These are phyloP conservation scores for Fistulifera solaris DNA, from an alignment of 108 stramenopile species.

Conservation along the genomic window DNA sequence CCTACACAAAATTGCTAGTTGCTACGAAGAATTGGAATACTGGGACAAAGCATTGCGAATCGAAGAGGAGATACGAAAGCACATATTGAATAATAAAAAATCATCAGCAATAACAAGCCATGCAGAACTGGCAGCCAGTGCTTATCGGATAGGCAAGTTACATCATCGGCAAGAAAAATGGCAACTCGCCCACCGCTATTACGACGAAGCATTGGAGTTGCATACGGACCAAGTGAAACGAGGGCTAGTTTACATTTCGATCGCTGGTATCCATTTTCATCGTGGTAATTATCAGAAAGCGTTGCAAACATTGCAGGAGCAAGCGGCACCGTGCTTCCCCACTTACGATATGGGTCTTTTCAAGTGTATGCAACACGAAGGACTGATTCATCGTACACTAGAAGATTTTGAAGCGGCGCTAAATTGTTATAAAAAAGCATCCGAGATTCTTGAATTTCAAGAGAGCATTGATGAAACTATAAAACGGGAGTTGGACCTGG, in stretches of 20 bases:
- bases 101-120: conserved; percentile 3
- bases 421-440: conserved; percentile 34
- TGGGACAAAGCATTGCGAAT: conserved; percentile 31
- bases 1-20: no score
- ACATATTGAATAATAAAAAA: not conserved
- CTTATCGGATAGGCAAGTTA: conserved; percentile 33
- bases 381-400: conserved; percentile 27
- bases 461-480: conserved; percentile 5
- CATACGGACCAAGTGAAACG: not conserved
- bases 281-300: conserved; percentile 15
- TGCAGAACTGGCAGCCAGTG: conserved; percentile 22
- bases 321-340: conserved; percentile 22
- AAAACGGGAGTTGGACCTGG: conserved; percentile 20
- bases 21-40: conserved; percentile 29
- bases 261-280: conserved; percentile 34
- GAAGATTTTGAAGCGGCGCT: conserved; percentile 26
- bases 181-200: conserved; percentile 12
- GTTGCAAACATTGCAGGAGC: conserved; percentile 16
- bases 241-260: conserved; percentile 28
- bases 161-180: conserved; percentile 20
- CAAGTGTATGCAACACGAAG: conserved; percentile 41
- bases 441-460: not conserved
- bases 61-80: conserved; percentile 14
- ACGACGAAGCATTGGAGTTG: conserved; percentile 30
- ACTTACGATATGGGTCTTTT: conserved; percentile 11